Percentiles rank a stretch among this genome's conserved stretches.
Conservation (phyloP, 352 stramenopile genomes). For the Thraustochytrium sp. region DNA sequence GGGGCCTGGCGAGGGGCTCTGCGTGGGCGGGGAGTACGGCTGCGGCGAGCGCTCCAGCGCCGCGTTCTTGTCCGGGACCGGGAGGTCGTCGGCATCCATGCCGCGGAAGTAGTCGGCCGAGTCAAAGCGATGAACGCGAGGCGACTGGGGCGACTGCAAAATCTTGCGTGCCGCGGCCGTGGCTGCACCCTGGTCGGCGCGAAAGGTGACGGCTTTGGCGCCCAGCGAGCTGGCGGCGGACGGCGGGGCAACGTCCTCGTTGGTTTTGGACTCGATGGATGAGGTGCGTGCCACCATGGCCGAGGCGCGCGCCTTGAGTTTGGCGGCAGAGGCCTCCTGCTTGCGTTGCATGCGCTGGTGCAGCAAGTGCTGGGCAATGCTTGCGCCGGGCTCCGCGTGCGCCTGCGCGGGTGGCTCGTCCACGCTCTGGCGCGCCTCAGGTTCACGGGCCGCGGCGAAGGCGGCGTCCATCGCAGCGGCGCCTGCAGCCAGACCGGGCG, state of each 20-base stretch:
- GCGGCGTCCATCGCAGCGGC: neutral
- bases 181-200: neutral
- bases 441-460: neutral
- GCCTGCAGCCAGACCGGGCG: neutral
- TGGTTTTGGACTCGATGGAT: neutral
- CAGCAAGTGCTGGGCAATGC: neutral
- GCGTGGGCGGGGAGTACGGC: neutral
- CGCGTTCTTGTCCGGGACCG: neutral
- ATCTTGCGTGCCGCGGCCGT: neutral
- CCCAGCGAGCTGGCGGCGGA: neutral
- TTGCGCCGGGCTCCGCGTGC: neutral
- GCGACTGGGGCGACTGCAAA: neutral
- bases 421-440: neutral
- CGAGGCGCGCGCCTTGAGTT: neutral
- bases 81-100: slow-evolving; percentile 4
- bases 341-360: neutral
- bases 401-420: neutral
- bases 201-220: neutral
- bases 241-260: neutral
- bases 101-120: slow-evolving; percentile 35
- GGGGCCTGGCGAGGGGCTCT: neutral
- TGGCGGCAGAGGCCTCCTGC: neutral
- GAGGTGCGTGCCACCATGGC: no score
- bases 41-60: neutral
- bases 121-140: slow-evolving; percentile 10